Evolutionary conservation across 2,329 filamentous ascomycete species (phyloP), one percentile per base, ranked within the genome.

Genomic region (Daldinia eschscholtzii): DNA sequence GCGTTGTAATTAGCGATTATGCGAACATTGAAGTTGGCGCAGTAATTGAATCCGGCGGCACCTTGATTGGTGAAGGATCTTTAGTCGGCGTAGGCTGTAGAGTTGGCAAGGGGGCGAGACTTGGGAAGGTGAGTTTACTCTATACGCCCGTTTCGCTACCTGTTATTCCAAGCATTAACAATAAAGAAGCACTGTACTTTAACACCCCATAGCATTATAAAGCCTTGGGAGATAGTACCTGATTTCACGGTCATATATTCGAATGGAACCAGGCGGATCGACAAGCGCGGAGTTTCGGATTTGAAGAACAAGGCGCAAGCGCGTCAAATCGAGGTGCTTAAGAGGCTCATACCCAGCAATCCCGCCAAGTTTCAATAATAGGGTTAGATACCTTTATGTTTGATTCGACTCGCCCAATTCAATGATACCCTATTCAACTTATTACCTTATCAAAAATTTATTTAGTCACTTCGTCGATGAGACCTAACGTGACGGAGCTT

Each of bases 241-340:
- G 91, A 93, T 67, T 89, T 87, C 77, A 91, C 89, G 0, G 91
- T 94, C 4, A 82, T 93, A 23, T 93, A 88, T 79, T 90, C 91
- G 0, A 86, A 87, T 64, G 90, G 90, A 28, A 82, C 83, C 72
- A 83, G 84, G 70, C 84, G 89, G 68, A 79, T 79, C 33, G 90
- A 93, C 75, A 85, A 80, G 52, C 87, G 88, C 57, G 85, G 87
- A n/a, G 83, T 90, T 28, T 83, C 88, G 62, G 88, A 90, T 48
- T 80, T 90, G 68, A 88, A 89, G 76, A 85, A 92, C 75, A 86
- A 88, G 74, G 87, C 86, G 52, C 83, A 93, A 75, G 83, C 88
- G 41, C 88, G 88, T 72, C 91, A 93, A 78, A 89, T 92, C 65
- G 89, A 92, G 70, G 86, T 91, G 10, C 76, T 93, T 74, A 84